Evolutionary conservation across 2,329 filamentous ascomycete species (phyloP), one percentile per base, ranked within the genome.

Genomic region (Colletotrichum agaves): DNA sequence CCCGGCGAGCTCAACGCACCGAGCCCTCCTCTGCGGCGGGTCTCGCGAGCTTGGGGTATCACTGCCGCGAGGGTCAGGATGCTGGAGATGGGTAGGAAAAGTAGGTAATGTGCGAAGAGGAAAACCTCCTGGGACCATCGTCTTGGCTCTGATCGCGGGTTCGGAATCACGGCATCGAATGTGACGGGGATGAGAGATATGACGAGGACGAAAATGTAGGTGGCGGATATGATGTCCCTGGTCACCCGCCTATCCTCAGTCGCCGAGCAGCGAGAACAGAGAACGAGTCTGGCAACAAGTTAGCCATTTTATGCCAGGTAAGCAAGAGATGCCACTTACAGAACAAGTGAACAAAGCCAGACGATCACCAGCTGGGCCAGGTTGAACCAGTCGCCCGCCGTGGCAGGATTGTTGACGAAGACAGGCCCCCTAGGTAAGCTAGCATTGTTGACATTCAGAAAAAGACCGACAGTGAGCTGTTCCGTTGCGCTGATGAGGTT

Each of bases 331-430:
- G 1, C 6, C 5, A 37, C 63, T 6, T 2, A 66, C 50, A 66
- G 12, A 8, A 19, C 3, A 5, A 66, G 17, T 4, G 35, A 43
- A 41, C 41, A 57, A 21, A 62, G 3, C 49, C 61, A 69, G 2
- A 69, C 43, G 23, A 56, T 19, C 2, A 5, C 35, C 2, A 69
- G 49, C 49, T 69, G 61, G 5, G 13, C 27, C 13, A 69, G 33
- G 15, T 69, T 69, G 33, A 64, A 15, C 61, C 61, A 64, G 65
- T 69, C 61, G 17, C 65, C 61, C 19, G 23, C 27, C 0, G 53
- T 56, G 8, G 56, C 55, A 7, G 65, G 61, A 27, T 43, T 37
- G 11, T 60, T 43, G n/a, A 69, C 61, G 15, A 69, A 64, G 55
- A 41, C 50, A 10, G 39, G 41, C 3, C 35, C 33, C 31, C 61